These are phyloP conservation scores for Cicer pinnatifidum DNA, from an alignment of 306 rosid genomes.

Conservation along the genomic window DNA sequence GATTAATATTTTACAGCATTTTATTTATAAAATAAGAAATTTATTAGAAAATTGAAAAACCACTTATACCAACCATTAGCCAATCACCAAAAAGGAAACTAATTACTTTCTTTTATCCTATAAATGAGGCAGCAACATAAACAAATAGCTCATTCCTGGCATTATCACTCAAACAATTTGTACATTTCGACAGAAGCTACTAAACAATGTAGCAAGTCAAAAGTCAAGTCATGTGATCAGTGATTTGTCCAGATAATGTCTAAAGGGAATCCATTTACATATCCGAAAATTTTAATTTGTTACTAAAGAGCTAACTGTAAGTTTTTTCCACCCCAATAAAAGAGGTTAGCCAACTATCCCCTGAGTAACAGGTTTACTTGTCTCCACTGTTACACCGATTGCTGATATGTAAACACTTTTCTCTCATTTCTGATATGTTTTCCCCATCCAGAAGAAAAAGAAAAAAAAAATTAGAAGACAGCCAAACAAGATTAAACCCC, in stretches of 20 bases:
- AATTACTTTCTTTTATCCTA: conserved; percentile 4
- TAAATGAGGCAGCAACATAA: conserved; percentile 15
- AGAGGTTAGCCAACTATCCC: conserved; percentile 16
- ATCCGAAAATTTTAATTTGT: background rate
- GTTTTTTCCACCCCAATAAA: background rate
- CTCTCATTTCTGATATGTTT: no score
- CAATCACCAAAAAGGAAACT: conserved; percentile 32
- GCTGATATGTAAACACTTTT: background rate
- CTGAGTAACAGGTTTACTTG: background rate
- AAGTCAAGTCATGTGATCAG: background rate
- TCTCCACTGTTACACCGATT: background rate
- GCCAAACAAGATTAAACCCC: no score
- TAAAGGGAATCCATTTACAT: conserved; percentile 11
- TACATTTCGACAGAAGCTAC: conserved; percentile 9
- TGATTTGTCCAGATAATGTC: background rate
- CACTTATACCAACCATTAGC: background rate
- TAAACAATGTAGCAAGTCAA: background rate
- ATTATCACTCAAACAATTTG: conserved; percentile 26
- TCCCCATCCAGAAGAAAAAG: no score
- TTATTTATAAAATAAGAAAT: conserved; percentile 18
- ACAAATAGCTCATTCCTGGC: conserved; percentile 18
- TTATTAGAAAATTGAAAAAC: conserved; percentile 26
- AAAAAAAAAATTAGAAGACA: no score
- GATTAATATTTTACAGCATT: conserved; percentile 30
- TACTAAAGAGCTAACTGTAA: background rate